Evolutionary conservation across 2,329 filamentous ascomycete species (phyloP), one percentile per base, ranked within the genome.

Genomic region (Scedosporium minutisporum): DNA sequence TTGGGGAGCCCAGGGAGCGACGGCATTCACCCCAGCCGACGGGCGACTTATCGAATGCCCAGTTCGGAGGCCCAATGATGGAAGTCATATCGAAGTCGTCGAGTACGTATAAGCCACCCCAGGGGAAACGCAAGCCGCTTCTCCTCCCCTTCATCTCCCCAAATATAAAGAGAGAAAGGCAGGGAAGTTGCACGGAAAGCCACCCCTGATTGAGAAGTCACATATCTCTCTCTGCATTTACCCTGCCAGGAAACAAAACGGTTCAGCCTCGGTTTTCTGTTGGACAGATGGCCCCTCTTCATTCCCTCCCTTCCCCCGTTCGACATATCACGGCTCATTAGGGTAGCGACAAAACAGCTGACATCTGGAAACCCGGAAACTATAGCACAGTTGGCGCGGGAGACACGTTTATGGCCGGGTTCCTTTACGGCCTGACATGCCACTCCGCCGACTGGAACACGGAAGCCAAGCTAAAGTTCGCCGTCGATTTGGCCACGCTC

Each of bases 331-430:
- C 27, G 16, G 16, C 53, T 23, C 2, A 16, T 5, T 23, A 6
- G 27, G 5, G 21, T 16, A 18, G 1, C 9, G 42, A n/a, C 12
- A 29, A 57, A 12, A 33, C 5, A 16, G 57, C 27, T n/a, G 16
- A 38, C 27, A 16, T 2, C 29, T 18, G 57, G 14, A 3, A 12
- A 16, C 55, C 33, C 23, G 33, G 9, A n/a, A 12, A 3, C n/a
- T 6, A 70, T 70, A 90, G 88, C 71, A 81, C 87, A 5, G 82
- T 91, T 65, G 89, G 88, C 62, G 88, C 88, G 53, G 89, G 89
- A 66, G 89, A 91, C 69, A 90, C 88, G 0, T 91, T 91, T 69
- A 83, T 88, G 66, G 88, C 88, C 41, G 88, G 87, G 64, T 84
- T 89, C 72, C 74, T 91, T 58, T 90, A 86, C 73, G 80, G 77